Evolutionary conservation across 2,329 filamentous ascomycete genomes (phyloP).

Genomic region (Penicillium sp.): DNA sequence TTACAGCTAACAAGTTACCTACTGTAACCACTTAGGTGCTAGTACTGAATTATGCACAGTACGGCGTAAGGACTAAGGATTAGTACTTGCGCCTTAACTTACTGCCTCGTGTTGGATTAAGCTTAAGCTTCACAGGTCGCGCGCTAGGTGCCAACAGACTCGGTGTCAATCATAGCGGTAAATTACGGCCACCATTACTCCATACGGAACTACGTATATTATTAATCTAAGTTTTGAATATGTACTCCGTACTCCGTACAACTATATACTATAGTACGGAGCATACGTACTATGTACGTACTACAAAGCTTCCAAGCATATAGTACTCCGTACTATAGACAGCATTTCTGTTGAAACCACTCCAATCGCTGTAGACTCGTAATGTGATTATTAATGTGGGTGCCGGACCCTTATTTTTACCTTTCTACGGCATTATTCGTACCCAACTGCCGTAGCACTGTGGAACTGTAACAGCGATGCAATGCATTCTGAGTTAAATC

Average conservation of each 20-base stretch:
- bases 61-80: background rate
- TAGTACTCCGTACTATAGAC: too few species aligned
- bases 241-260: background rate
- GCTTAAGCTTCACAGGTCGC: constrained; percentile 40
- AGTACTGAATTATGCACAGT: background rate
- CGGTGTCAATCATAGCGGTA: constrained; percentile 5
- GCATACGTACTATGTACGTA: background rate
- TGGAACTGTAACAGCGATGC: background rate
- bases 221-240: too few species aligned
- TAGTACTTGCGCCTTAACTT: too few species aligned
- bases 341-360: background rate
- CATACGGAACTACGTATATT: too few species aligned
- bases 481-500: too few species aligned
- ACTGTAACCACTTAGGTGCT: too few species aligned
- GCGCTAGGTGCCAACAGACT: constrained; percentile 27
- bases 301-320: too few species aligned
- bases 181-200: too few species aligned
- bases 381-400: background rate
- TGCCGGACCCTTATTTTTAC: background rate
- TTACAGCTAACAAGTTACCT: too few species aligned
- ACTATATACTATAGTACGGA: background rate
- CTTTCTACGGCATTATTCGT: background rate
- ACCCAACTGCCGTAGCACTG: background rate
- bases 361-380: background rate
- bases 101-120: constrained; percentile 43